A percentile compares a stretch with the other conserved stretches of the same genome.
phyloP scores from a whole-genome alignment of 2,329 filamentous ascomycete genomes.

The Aspergillus persii region DNA sequence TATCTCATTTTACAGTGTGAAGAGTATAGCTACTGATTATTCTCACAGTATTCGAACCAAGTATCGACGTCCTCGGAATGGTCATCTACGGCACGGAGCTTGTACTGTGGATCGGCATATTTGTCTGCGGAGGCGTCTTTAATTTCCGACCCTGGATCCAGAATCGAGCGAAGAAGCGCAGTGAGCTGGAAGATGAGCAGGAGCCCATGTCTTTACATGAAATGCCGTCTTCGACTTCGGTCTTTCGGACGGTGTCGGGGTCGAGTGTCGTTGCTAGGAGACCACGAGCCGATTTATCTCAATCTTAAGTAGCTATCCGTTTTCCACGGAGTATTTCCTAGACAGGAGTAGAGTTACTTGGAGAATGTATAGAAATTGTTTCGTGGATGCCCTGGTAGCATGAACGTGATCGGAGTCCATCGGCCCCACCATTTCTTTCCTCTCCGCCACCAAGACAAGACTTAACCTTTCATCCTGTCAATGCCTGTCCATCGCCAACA shows the following conservation, averaged over 20 bases:
- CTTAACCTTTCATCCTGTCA: not conserved
- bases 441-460: not conserved
- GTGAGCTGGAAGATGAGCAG: constrained; percentile 10
- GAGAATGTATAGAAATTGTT: too few species aligned
- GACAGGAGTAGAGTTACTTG: too few species aligned
- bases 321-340: too few species aligned
- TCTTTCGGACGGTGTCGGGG: constrained; percentile 58
- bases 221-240: constrained; percentile 60
- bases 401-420: too few species aligned
- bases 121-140: constrained; percentile 64
- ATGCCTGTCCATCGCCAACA: not conserved
- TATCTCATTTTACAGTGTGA: not conserved
- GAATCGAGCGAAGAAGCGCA: constrained; percentile 17
- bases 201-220: constrained; percentile 40
- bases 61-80: constrained; percentile 59
- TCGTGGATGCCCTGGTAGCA: too few species aligned
- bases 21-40: constrained; percentile 25
- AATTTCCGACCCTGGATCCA: constrained; percentile 60
- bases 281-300: not conserved
- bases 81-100: constrained; percentile 67
- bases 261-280: constrained; percentile 14
- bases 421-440: too few species aligned
- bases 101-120: constrained; percentile 64
- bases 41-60: constrained; percentile 20
- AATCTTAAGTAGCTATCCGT: not conserved